Evolutionary conservation across 805 yeast species (phyloP), one percentile per base, ranked within the genome.

Genomic region (Candida andamanensis): DNA sequence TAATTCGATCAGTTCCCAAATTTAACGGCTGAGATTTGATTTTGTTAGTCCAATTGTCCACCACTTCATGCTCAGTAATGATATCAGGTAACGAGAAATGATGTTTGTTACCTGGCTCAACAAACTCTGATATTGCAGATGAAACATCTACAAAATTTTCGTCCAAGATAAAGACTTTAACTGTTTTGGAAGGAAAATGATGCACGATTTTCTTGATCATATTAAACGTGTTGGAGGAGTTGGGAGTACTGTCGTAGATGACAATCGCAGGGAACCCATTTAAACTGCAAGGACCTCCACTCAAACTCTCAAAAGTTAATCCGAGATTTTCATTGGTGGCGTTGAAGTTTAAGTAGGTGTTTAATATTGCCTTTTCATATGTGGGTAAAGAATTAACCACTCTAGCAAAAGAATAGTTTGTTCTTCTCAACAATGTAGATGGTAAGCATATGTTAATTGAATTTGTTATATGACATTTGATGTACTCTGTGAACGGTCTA

Each of bases 381-480:
- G 56, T 44, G 0, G 85, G 75, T 30, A 82, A 56, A 18, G 84
- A 78, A 30, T 72, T 74, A 15, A 82, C 58, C 44, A 85, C 77
- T 47, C 77, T 69, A 28, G 60, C 61, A 35, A 89, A 61, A 3
- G 78, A 76, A 47, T 84, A 89, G 32, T 79, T 80, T 19, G 77
- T 63, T 42, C 97, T 71, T 51, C 79, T 83, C 41, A 89, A 60
- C 25, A 89, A 63, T 0, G 97, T 89, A n/a, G 95, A 81, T 2
- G 97, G 97, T 10, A 89, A 59, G 54, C 95, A 85, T 22, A 90
- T 70, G 51, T 85, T 85, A 27, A 85, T 63, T 1, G 97, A 73
- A 25, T 71, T 63, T 4, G 45, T 47, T 9, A 90, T 55, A 40
- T 80, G 86, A 2, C 67, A 50, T 37, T 66, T 71, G 26, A 78